Evolutionary conservation across 2,329 filamentous ascomycete species (phyloP).

Genomic region (Claviceps sp.): DNA sequence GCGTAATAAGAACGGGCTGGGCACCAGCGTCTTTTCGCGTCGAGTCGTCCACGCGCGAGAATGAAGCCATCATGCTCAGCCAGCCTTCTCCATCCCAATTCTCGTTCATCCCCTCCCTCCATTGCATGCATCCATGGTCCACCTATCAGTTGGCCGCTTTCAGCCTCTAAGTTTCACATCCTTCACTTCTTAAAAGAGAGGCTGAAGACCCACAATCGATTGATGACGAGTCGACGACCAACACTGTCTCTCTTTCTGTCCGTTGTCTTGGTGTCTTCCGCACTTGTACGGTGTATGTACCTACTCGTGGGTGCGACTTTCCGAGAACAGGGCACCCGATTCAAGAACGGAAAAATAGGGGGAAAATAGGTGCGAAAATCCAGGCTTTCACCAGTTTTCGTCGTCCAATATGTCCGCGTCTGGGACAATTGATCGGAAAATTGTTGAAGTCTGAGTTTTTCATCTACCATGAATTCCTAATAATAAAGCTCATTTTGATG

Average conservation of each 20-base stretch:
- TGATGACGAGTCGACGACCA: not conserved
- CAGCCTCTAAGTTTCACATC: too few relatives aligned
- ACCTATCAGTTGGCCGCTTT: not conserved
- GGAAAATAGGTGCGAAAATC: too few relatives aligned
- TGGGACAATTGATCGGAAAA: too few relatives aligned
- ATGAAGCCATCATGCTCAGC: conserved; percentile 4
- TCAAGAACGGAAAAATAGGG: too few relatives aligned
- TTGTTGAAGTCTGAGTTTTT: too few relatives aligned
- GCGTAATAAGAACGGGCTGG: not conserved
- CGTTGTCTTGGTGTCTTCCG: not conserved
- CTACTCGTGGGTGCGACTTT: too few relatives aligned
- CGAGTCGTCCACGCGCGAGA: not conserved
- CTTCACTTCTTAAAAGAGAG: not conserved
- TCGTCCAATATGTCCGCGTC: too few relatives aligned
- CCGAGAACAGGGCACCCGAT: too few relatives aligned
- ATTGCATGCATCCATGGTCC: not conserved
- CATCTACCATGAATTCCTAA: too few relatives aligned
- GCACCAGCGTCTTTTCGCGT: conserved; percentile 5
- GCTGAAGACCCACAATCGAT: not conserved
- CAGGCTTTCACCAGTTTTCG: too few relatives aligned
- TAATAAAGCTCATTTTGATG: too few relatives aligned
- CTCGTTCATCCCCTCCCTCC: not conserved
- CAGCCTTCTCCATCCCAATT: not conserved
- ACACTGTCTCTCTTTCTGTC: not conserved
- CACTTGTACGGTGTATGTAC: not conserved